Evolutionary conservation across 495 filamentous ascomycete genomes (phyloP), one percentile per base, ranked within the genome.

Genomic region (Penicilliopsis zonata): DNA sequence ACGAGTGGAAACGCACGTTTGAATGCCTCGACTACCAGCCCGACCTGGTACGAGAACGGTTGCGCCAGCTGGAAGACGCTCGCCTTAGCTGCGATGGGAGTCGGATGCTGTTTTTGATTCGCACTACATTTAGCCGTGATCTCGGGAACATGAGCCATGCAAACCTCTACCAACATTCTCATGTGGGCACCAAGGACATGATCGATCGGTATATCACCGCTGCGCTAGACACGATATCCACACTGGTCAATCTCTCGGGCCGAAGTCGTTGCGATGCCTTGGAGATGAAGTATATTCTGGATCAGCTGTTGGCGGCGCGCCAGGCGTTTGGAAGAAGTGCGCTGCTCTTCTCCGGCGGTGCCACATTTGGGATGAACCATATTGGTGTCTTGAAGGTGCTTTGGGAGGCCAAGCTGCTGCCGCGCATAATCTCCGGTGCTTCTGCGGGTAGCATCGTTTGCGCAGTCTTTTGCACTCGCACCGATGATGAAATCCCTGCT

Each of bases 381-480:
- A 80, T 95, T 38, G 88, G 88, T 2, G 87, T 95, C n/a, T 59
- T 94, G 39, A 93, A 94, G 44, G 69, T 80, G 4, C 67, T 96
- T 10, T 86, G 71, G 49, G 74, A 92, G 47, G 59, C 70, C 10
- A 70, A 69, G 1, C 63, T 94, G 3, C 69, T 95, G 2, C 88
- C 88, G 5, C 75, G 86, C 13, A 90, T 96, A 48, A 87, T 96
- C 34, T 94, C 86, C 1, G 88, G 88, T 5, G 81, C 87, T 0
- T 94, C 86, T 1, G 88, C 88, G 2, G 88, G 88, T n/a, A 88
- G 83, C 38, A 94, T 96, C 28, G 84, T 95, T 16, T 85, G 76
- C 38, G 70, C 86, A 0, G 82, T 95, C 0, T 61, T 93, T 26
- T 94, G 88, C 53, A 82, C 78, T 1, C 72, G 79, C 24, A 82